A percentile compares a stretch with the other conserved stretches of the same genome.
phyloP scores from a whole-genome alignment of 495 filamentous ascomycete species.

The Pseudevernia furfuracea region DNA sequence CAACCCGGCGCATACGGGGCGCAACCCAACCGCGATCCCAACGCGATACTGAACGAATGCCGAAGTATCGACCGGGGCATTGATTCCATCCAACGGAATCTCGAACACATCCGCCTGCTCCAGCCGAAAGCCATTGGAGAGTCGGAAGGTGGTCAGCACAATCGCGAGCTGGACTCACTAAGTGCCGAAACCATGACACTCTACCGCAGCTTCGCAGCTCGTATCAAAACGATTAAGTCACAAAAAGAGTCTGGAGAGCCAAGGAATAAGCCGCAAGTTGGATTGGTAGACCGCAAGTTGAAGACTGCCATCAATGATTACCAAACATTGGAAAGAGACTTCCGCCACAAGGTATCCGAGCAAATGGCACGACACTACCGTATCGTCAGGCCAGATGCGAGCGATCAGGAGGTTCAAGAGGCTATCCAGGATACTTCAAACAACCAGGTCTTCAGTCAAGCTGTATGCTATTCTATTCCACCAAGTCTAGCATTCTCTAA shows the following conservation, averaged over 20 bases:
- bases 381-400: slow-evolving; percentile 79
- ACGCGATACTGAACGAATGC: slow-evolving; percentile 75
- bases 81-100: slow-evolving; percentile 59
- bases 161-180: slow-evolving; percentile 50
- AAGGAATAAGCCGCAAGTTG: slow-evolving; percentile 69
- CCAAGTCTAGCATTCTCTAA: slow-evolving; percentile 19
- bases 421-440: slow-evolving; percentile 63
- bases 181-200: slow-evolving; percentile 67
- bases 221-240: slow-evolving; percentile 70
- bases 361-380: slow-evolving; percentile 83
- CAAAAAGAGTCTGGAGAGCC: slow-evolving; percentile 63
- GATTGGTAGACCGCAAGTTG: slow-evolving; percentile 67
- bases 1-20: slow-evolving; percentile 24
- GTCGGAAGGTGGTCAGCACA: slow-evolving; percentile 45
- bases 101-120: slow-evolving; percentile 49
- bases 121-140: slow-evolving; percentile 55
- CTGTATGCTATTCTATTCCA: slow-evolving; percentile 44
- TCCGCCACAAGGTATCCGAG: slow-evolving; percentile 66
- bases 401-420: slow-evolving; percentile 68
- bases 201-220: slow-evolving; percentile 66
- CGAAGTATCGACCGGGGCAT: slow-evolving; percentile 68
- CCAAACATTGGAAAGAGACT: slow-evolving; percentile 66
- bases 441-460: slow-evolving; percentile 72
- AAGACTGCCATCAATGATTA: slow-evolving; percentile 72
- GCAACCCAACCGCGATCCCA: slow-evolving; percentile 47